Evolutionary conservation across 176 grass and related monocot species (phyloP).

Genomic region (Raddia distichophylla): DNA sequence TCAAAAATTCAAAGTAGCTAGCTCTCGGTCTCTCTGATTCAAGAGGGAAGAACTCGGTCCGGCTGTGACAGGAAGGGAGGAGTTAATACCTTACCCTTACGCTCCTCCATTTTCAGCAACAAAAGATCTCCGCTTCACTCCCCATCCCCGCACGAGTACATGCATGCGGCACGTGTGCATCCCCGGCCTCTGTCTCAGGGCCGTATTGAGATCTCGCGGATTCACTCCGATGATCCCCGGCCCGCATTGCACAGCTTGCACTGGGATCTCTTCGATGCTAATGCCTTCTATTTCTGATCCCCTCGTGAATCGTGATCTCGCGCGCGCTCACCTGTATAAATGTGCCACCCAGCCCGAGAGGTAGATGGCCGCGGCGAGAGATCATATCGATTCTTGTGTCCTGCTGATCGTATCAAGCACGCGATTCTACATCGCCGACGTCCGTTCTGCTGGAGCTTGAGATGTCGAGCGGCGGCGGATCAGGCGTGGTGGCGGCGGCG

Average conservation of each 20-base stretch:
- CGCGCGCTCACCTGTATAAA: constrained; percentile 7
- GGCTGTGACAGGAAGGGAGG: constrained; percentile 19
- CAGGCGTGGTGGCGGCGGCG: neutral
- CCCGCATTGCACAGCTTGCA: constrained; percentile 15
- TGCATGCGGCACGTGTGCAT: constrained; percentile 15
- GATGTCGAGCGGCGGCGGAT: constrained; percentile 43
- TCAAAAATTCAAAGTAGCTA: too few species aligned
- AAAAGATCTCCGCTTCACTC: constrained; percentile 23
- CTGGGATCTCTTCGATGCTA: neutral
- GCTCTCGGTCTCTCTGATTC: constrained; percentile 13
- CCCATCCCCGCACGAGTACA: constrained; percentile 22
- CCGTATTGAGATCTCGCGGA: constrained; percentile 30
- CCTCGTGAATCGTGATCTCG: neutral
- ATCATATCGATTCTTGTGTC: neutral
- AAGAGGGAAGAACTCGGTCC: constrained; percentile 34
- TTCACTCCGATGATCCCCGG: neutral
- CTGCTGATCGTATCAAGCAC: neutral
- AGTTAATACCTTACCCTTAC: constrained; percentile 32
- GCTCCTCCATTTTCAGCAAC: constrained; percentile 12
- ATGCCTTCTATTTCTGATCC: neutral
- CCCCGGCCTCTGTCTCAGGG: neutral
- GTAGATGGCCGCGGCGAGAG: neutral
- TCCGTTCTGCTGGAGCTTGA: neutral
- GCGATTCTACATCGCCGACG: neutral
- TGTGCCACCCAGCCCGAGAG: neutral